Conservation (phyloP, 1,284 basidiomycete genomes). For the Athelia psychrophila region DNA sequence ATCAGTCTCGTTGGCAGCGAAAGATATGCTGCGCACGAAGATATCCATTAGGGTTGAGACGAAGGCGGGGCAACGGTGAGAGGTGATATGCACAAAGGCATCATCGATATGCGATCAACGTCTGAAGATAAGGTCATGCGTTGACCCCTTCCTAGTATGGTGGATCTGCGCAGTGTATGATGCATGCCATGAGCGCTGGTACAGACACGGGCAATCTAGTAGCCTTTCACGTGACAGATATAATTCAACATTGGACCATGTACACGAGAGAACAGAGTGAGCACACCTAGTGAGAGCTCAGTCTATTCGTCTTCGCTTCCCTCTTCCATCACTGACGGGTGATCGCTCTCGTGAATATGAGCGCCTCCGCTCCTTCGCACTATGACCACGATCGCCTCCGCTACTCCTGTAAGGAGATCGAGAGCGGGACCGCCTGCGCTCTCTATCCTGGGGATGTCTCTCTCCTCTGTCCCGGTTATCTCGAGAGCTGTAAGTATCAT, state of each 20-base stretch:
- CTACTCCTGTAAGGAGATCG: constrained; percentile 23
- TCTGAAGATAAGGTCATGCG: not conserved
- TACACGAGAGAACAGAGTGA: not conserved
- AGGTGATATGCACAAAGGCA: not conserved
- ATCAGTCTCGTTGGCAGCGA: constrained; percentile 26
- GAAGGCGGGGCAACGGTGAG: not conserved
- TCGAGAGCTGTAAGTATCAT: constrained; percentile 9
- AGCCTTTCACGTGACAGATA: not conserved
- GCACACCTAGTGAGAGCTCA: constrained; percentile 10
- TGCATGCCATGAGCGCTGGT: too few species aligned
- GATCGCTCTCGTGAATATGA: constrained; percentile 47
- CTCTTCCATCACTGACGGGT: constrained; percentile 29
- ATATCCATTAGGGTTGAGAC: constrained; percentile 28
- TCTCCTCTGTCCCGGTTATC: constrained; percentile 16
- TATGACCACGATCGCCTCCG: constrained; percentile 17
- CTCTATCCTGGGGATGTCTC: constrained; percentile 20
- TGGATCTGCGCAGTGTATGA: not conserved
- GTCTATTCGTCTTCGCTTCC: constrained; percentile 37
- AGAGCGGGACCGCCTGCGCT: constrained; percentile 26
- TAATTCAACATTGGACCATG: not conserved
- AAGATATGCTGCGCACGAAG: constrained; percentile 26
- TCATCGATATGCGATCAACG: not conserved
- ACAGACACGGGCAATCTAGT: not conserved
- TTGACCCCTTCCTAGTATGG: not conserved
- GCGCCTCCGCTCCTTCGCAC: constrained; percentile 32